phyloP scores from a whole-genome alignment of 805 yeast genomes.

The Candida khao-thaluensis region DNA sequence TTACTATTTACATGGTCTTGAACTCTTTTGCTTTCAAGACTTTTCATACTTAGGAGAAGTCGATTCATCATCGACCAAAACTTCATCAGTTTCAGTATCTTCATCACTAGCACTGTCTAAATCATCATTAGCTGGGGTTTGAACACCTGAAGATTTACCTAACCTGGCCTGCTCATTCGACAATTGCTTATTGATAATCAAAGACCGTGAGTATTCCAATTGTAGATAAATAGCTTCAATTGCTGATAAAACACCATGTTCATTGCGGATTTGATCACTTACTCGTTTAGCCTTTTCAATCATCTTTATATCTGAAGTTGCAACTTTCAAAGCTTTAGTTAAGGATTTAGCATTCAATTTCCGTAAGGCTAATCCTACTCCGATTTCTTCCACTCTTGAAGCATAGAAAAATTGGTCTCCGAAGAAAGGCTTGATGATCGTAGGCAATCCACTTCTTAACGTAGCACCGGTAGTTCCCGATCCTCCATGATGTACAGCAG shows the following conservation, averaged over 20 bases:
- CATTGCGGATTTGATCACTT: constrained; percentile 64
- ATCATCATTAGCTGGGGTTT: constrained; percentile 9
- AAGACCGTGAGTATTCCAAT: constrained; percentile 68
- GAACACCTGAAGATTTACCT: constrained; percentile 6
- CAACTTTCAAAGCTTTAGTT: constrained; percentile 66
- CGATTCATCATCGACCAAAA: too few species aligned
- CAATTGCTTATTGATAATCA: constrained; percentile 49
- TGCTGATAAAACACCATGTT: constrained; percentile 78
- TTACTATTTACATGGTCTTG: too few species aligned
- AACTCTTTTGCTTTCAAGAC: too few species aligned
- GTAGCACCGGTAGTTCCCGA: constrained; percentile 96
- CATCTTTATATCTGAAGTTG: constrained; percentile 63
- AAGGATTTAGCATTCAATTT: constrained; percentile 65
- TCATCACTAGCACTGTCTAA: too few species aligned
- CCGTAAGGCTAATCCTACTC: constrained; percentile 73
- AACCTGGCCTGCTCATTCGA: constrained; percentile 23
- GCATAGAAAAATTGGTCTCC: constrained; percentile 97
- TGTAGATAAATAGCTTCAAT: constrained; percentile 76
- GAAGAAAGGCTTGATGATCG: constrained; percentile 89
- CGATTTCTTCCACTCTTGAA: constrained; percentile 79
- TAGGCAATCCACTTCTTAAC: constrained; percentile 81
- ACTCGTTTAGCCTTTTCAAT: constrained; percentile 63
- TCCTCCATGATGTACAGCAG: constrained; percentile 97
- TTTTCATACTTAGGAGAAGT: too few species aligned
- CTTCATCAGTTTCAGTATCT: background rate